Percentiles rank a stretch among this genome's conserved stretches.
These are phyloP conservation scores for Myriosclerotinia duriaeana DNA, from an alignment of 2,329 filamentous ascomycete genomes.

Conservation along the genomic window DNA sequence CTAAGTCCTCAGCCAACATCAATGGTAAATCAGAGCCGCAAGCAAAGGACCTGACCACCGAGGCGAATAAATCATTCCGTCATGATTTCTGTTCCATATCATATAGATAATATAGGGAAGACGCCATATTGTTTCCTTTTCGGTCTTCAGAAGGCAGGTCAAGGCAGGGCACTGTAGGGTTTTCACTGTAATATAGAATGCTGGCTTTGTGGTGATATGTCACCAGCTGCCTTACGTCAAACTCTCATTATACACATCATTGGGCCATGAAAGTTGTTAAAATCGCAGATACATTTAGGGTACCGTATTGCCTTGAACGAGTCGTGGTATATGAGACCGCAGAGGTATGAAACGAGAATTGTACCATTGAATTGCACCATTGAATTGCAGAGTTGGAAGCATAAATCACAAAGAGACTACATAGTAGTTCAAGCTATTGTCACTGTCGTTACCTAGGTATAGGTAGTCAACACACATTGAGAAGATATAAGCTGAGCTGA, in stretches of 20 bases:
- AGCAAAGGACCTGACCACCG: background rate
- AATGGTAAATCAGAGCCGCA: background rate
- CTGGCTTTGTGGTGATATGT: background rate
- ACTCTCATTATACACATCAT: background rate
- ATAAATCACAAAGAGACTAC: too few relatives aligned
- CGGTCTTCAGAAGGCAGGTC: background rate
- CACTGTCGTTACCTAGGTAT: too few relatives aligned
- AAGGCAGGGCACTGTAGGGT: background rate
- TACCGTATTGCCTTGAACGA: background rate
- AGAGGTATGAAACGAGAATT: background rate
- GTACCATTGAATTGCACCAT: background rate
- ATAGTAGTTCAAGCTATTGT: too few relatives aligned
- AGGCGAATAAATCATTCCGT: background rate
- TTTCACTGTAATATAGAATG: conserved; percentile 5
- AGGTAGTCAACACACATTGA: too few relatives aligned
- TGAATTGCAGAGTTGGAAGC: background rate
- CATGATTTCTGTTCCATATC: background rate
- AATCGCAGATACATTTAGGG: background rate
- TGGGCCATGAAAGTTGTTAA: background rate
- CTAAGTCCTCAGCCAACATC: conserved; percentile 16
- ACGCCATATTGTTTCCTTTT: background rate
- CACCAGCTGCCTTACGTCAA: background rate
- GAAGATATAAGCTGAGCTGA: background rate
- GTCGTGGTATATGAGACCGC: background rate
- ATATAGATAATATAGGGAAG: background rate